Base-by-base conservation (phyloP, 2,329 filamentous ascomycete genomes). In the Pseudogymnoascus sp. region DNA sequence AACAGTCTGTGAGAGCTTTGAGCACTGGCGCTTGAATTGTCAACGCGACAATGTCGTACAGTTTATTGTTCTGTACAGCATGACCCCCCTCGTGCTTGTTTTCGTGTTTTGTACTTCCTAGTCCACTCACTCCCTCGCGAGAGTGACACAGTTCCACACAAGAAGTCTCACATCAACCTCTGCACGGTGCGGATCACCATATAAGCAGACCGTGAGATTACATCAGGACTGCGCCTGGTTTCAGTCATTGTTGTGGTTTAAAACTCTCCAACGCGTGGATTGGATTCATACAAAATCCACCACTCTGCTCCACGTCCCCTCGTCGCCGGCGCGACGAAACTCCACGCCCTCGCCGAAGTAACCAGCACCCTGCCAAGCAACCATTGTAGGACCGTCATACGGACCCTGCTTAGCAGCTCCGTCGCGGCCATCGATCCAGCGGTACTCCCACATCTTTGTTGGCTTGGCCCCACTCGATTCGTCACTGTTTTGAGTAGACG, bases 271-370 rank as follows among this genome's bases (percentile, higher is more conserved):
- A 43, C 22, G 20, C 20, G 18, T 22, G 20, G 43, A 22, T 30
- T 22, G 11, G 43, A 22, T 30, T 50, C 43, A 73, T 66, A 70
- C 65, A 70, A 73, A 73, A 59, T 71, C 69, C 59, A 70, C 69
- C 18, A 69, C 64, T 37, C 70, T 62, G 58, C 66, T 68, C 70
- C 71, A 73, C 20, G 74, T 77, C 22, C 68, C 67, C 22, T 81
- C 79, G 50, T 80, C 78, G 9, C 81, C 83, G 6, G 76, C 81
- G 63, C 75, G 78, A 65, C 85, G 81, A 68, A 93, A 92, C 71
- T 92, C 93, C 22, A 96, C 91, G 0, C 90, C 90, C 65, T 94
- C 88, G 11, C 86, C 88, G 74, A 99, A 99, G 72, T 97, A 97
- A 2, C 94, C 94, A 22, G 91, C 91, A 64, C 90, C 85, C 67